Evolutionary conservation across 2,329 filamentous ascomycete genomes (phyloP).

Genomic region (Nemania sp.): DNA sequence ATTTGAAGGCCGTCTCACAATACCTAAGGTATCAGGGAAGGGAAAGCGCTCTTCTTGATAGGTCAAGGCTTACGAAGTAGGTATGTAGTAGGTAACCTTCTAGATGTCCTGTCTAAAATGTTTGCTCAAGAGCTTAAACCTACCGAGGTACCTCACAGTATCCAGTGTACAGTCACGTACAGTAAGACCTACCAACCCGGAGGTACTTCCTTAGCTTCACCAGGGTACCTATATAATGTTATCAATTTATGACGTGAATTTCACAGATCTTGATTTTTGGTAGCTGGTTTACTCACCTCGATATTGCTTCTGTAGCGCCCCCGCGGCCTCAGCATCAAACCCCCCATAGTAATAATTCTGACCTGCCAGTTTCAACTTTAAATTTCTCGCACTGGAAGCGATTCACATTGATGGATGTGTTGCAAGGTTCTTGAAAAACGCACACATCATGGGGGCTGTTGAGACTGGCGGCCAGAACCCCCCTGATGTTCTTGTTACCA

Average conservation of each 20-base stretch:
- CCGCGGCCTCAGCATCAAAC: background rate
- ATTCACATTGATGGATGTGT: background rate
- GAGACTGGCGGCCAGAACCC: conserved; percentile 24
- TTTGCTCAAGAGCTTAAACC: too few species aligned
- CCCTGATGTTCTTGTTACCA: conserved; percentile 39
- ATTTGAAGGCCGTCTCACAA: too few species aligned
- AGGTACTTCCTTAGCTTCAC: too few species aligned
- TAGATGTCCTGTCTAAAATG: too few species aligned
- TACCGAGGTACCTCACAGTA: too few species aligned
- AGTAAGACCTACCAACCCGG: background rate
- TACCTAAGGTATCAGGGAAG: too few species aligned
- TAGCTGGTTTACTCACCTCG: too few species aligned
- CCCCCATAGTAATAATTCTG: background rate
- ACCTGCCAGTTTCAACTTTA: background rate
- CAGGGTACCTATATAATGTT: background rate
- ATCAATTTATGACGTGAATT: conserved; percentile 15
- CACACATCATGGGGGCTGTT: conserved; percentile 26
- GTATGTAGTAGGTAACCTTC: too few species aligned
- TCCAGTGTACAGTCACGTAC: too few species aligned
- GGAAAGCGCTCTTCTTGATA: too few species aligned
- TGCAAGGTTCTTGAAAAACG: background rate
- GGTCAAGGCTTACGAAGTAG: background rate
- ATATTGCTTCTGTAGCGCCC: background rate
- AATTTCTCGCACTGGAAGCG: background rate
- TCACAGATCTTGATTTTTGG: background rate